Evolutionary conservation across 1,139 yeast species (phyloP), one percentile per base, ranked within the genome.

Genomic region (Suhomyces bokatorum): DNA sequence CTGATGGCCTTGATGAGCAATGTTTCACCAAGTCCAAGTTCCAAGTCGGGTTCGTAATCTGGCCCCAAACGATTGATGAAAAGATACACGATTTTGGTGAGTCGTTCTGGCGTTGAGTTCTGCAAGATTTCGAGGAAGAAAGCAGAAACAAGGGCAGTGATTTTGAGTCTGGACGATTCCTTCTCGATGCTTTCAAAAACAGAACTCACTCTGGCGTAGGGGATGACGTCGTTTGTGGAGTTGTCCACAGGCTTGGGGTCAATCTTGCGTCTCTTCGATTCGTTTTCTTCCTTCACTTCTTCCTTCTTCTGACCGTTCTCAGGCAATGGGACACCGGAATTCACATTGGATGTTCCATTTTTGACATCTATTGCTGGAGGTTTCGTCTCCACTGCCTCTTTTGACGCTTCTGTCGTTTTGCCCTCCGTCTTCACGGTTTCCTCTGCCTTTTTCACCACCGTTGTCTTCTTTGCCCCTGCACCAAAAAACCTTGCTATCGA

Each of bases 31-130:
- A 93, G 75, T 0, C 99, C 98, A 31, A 93, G 69, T 59, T 93
- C 99, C 49, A 91, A 70, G 33, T 95, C 97, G 0, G 78, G 78
- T 58, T 89, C 97, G 60, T 93, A 93, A 60, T 93, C 99, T 0
- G 99, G 99, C 0, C 98, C 97, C 13, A 93, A 71, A 45, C 95
- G 72, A 61, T 91, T 91, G 59, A 91, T 90, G 64, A 87, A 87
- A 14, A 93, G 73, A 57, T 91, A 93, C 1, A 91, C 87, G 1
- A 88, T 81, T 47, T 79, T 80, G 4, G 87, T 76, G 46, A 93
- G 67, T 40, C 80, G 83, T 13, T 74, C 69, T 1, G 88, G 83
- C 16, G 66, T 56, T 10, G 81, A 73, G 22, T 77, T 71, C 37
- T 75, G 64, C 43, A 91, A 69, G 0, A 88, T 82, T 37, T 80